phyloP scores from a whole-genome alignment of 257 asterid species.

The Capsicum baccatum region DNA sequence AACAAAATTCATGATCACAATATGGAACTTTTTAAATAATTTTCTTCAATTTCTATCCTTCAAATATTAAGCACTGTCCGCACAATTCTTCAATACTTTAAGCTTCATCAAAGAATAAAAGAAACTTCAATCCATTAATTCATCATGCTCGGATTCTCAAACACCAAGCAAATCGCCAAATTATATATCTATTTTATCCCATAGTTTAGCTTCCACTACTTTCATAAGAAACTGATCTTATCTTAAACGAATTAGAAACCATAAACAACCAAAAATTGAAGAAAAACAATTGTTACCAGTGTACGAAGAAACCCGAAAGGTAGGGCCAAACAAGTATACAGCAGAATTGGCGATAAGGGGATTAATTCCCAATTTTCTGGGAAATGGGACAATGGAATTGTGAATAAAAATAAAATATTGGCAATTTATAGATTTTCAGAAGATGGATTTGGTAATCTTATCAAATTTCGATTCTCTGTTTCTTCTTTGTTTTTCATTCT shows the following conservation, averaged over 20 bases:
- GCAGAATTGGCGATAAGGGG: not conserved
- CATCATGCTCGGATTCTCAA: slow-evolving; percentile 4
- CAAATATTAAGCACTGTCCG: not conserved
- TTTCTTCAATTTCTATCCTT: not conserved
- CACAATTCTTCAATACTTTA: not conserved
- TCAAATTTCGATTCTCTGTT: not conserved
- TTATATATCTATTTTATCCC: not conserved
- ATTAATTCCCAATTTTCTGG: not conserved
- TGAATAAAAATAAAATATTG: not conserved
- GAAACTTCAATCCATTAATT: not conserved
- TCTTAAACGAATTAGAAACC: not conserved
- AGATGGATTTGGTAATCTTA: slow-evolving; percentile 25
- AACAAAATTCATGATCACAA: slow-evolving; percentile 12
- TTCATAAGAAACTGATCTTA: not conserved
- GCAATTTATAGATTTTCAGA: slow-evolving; percentile 5
- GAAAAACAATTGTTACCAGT: slow-evolving; percentile 16
- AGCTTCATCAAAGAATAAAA: not conserved
- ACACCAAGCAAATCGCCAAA: not conserved
- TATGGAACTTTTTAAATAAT: not conserved
- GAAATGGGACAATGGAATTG: not conserved
- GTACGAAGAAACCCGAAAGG: not conserved
- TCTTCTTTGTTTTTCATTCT: not conserved
- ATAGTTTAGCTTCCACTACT: not conserved
- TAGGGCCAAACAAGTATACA: not conserved
- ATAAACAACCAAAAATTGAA: not conserved